Percentiles rank a stretch among this genome's conserved stretches.
These are phyloP conservation scores for Blastobotrys buckinghamii DNA, from an alignment of 1,139 yeast genomes.

Conservation along the genomic window DNA sequence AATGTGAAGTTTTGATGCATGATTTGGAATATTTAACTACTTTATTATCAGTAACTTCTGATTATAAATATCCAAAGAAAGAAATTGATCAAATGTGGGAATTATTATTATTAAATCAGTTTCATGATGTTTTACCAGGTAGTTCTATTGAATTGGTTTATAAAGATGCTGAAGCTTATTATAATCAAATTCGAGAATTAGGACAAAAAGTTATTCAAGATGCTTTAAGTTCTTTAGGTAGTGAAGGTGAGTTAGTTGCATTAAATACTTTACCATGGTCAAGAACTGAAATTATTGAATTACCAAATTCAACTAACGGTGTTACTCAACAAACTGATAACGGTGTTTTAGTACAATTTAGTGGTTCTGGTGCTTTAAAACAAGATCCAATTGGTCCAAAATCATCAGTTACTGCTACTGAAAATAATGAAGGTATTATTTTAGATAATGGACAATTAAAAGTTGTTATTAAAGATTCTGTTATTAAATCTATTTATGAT, in stretches of 20 bases:
- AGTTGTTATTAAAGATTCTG: slow-evolving; percentile 50
- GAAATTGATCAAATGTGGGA: slow-evolving; percentile 77
- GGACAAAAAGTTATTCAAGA: slow-evolving; percentile 49
- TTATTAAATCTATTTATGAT: slow-evolving; percentile 65
- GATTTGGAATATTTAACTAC: slow-evolving; percentile 84
- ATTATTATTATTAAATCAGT: slow-evolving; percentile 79
- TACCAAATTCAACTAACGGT: slow-evolving; percentile 23
- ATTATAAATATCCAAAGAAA: slow-evolving; percentile 64
- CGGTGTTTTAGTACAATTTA: slow-evolving; percentile 14
- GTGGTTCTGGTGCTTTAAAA: slow-evolving; percentile 19
- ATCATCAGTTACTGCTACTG: slow-evolving; percentile 25
- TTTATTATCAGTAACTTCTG: slow-evolving; percentile 51
- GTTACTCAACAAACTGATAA: slow-evolving; percentile 12
- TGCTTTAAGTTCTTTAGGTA: slow-evolving; percentile 41
- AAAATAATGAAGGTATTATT: slow-evolving; percentile 40
- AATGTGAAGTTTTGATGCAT: slow-evolving; percentile 67
- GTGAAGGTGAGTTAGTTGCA: slow-evolving; percentile 15
- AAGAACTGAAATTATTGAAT: slow-evolving; percentile 48
- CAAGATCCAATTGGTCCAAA: slow-evolving; percentile 11
- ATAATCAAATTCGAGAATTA: slow-evolving; percentile 48
- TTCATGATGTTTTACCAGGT: slow-evolving; percentile 96
- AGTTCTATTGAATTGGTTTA: slow-evolving; percentile 95
- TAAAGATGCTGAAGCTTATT: slow-evolving; percentile 81
- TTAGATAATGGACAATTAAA: slow-evolving; percentile 55
- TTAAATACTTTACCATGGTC: slow-evolving; percentile 67